A percentile compares a stretch with the other conserved stretches of the same genome.
Conservation (phyloP, 192 early-diverging fungal genomes). For the Lobosporangium transversale region DNA sequence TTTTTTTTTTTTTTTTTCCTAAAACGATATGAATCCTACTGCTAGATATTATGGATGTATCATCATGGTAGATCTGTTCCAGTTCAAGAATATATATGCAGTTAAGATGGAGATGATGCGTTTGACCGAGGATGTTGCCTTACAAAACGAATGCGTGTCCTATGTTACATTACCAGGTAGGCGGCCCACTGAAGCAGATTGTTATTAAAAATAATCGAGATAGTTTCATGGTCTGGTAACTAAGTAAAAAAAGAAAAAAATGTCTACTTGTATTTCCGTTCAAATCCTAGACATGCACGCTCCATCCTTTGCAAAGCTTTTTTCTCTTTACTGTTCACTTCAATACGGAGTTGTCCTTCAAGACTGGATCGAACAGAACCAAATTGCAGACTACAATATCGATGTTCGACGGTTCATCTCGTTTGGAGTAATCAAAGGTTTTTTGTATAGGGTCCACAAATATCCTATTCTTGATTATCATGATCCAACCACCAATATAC, state of each 20-base stretch:
- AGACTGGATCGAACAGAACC: constrained; percentile 89
- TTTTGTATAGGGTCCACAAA: constrained; percentile 90
- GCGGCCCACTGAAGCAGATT: not conserved
- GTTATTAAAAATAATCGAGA: not conserved
- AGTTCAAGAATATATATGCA: constrained; percentile 93
- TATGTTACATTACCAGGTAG: constrained; percentile 74
- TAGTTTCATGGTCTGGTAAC: no score
- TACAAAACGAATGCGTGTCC: constrained; percentile 80
- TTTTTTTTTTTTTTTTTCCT: no score
- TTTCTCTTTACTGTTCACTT: constrained; percentile 82
- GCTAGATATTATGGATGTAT: constrained; percentile 92
- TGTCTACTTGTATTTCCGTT: not conserved
- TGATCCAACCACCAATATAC: constrained; percentile 1
- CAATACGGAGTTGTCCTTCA: constrained; percentile 80
- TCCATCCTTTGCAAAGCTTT: constrained; percentile 74
- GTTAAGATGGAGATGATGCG: constrained; percentile 69
- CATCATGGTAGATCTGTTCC: constrained; percentile 91
- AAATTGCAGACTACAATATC: constrained; percentile 70
- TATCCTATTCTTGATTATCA: constrained; percentile 74
- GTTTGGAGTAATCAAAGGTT: constrained; percentile 87
- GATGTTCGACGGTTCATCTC: constrained; percentile 90
- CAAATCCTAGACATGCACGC: constrained; percentile 52
- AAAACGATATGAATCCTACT: no score
- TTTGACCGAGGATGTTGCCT: constrained; percentile 67
- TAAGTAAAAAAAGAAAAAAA: not conserved